Base-by-base conservation (phyloP, 2,329 filamentous ascomycete genomes). In the Epichloe bromicola region DNA sequence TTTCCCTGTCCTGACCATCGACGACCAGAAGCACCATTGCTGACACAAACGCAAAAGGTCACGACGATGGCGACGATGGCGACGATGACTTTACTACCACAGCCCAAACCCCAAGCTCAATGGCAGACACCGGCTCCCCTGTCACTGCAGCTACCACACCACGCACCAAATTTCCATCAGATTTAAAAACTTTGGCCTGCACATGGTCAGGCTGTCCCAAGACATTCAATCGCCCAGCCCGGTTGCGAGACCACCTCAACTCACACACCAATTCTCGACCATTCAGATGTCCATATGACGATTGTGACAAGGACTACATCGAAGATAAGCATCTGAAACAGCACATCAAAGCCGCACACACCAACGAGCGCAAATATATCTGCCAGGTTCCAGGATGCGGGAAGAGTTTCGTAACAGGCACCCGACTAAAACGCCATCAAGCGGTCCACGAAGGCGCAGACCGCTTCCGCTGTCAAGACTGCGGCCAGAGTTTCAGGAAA, bases 201-300 rank as follows among this genome's bases (percentile, higher is more conserved):
- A 81, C 84, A 1, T 83, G 80, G 64, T 77, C 83, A 11, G 79
- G 75, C 56, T 97, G 91, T 63, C 69, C 72, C 52, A 94, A 94
- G 69, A 82, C 83, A 6, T 97, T 93, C 73, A 95, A 95, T 65
- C 83, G 91, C 3, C 89, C 88, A 1, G 85, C 85, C 36, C 81
- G 88, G 30, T 75, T 96, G 4, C 75, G 84, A 53, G 82, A 87
- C 53, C 91, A 97, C 61, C 69, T 91, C 23, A 79, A 88, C 56
- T 89, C 86, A 1, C 91, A 97, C 65, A 91, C 81, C 49, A 88
- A 91, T 58, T 86, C 91, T 58, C 81, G 90, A 1, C 82, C 88
- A 0, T 94, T 86, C 65, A 74, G 75, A 39, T 97, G 91, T 62
- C 71, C 74, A 2, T 76, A 84, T 55, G 69, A 75, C 5, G 82